Evolutionary conservation across 2,329 filamentous ascomycete species (phyloP).

Genomic region (Macrophomina pseudophaseolina): DNA sequence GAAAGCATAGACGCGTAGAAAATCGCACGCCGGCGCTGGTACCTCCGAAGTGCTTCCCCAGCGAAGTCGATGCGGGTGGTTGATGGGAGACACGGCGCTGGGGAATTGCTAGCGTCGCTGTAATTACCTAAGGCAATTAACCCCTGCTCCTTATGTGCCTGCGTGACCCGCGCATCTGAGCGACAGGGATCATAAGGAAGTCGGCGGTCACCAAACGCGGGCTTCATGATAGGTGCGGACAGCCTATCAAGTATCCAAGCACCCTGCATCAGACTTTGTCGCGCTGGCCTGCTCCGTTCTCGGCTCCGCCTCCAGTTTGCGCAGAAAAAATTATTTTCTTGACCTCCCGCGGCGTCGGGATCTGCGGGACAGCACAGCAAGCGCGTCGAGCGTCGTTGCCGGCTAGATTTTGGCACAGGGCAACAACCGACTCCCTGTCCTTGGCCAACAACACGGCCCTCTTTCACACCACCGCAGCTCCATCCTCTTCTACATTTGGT

Average conservation of each 20-base stretch:
- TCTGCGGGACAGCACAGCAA: conserved; percentile 10
- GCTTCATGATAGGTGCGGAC: conserved; percentile 12
- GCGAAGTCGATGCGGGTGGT: too few relatives aligned
- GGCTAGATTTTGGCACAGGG: neutral
- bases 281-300: conserved; percentile 19
- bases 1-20: too few relatives aligned
- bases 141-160: too few relatives aligned
- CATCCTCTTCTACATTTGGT: conserved; percentile 2
- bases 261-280: conserved; percentile 17
- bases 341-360: conserved; percentile 10
- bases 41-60: too few relatives aligned
- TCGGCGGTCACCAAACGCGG: conserved; percentile 8
- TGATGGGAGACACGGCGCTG: too few relatives aligned
- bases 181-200: neutral
- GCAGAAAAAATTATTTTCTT: conserved; percentile 5
- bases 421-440: conserved; percentile 1
- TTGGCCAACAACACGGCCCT: conserved; percentile 21
- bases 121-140: too few relatives aligned
- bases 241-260: conserved; percentile 24
- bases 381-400: conserved; percentile 14
- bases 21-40: too few relatives aligned
- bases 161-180: neutral
- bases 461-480: conserved; percentile 21
- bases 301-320: conserved; percentile 11
- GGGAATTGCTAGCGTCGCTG: too few relatives aligned